Evolutionary conservation across 371 early-diverging fungal species (phyloP).

Genomic region (Mortierella sp.): DNA sequence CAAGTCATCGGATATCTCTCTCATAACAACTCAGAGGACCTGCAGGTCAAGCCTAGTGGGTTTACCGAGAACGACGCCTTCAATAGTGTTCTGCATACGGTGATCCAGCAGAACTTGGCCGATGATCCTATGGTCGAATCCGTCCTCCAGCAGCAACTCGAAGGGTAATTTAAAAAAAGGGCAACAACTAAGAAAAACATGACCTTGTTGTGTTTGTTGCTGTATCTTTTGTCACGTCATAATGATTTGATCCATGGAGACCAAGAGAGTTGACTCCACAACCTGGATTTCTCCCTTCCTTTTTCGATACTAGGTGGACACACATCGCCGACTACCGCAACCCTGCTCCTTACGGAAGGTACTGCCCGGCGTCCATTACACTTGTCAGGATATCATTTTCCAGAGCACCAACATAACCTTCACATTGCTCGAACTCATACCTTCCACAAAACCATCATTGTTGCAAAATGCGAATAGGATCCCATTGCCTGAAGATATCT

Average conservation of each 20-base stretch:
- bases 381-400: no score
- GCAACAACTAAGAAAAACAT: background rate
- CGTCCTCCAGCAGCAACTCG: slow-evolving; percentile 47
- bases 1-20: slow-evolving; percentile 42
- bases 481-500: slow-evolving; percentile 84
- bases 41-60: slow-evolving; percentile 28
- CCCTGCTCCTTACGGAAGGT: slow-evolving; percentile 57
- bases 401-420: background rate
- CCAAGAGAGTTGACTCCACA: background rate
- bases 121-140: slow-evolving; percentile 41
- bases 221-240: background rate
- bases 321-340: slow-evolving; percentile 54
- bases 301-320: slow-evolving; percentile 35
- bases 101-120: slow-evolving; percentile 35
- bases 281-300: background rate
- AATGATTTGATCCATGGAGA: background rate
- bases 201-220: background rate
- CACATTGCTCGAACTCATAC: background rate
- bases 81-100: slow-evolving; percentile 30
- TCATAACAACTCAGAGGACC: background rate
- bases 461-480: slow-evolving; percentile 59
- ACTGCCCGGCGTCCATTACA: background rate
- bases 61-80: slow-evolving; percentile 54
- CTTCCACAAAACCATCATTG: background rate
- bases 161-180: slow-evolving; percentile 33